These are phyloP conservation scores for Phytophthora ramorum DNA, from an alignment of 352 stramenopile species.

Conservation along the genomic window DNA sequence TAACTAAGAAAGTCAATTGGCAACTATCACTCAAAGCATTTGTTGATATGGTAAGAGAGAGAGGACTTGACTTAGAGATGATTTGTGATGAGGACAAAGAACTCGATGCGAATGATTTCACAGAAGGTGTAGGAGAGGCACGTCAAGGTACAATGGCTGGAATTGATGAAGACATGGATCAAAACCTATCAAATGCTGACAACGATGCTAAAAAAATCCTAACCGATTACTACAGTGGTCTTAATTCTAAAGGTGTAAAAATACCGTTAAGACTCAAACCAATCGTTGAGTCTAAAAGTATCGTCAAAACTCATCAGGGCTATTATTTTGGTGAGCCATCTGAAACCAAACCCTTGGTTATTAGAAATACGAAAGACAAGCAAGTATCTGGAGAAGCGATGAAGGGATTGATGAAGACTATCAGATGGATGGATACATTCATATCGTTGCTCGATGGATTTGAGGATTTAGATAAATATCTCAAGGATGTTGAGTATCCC, in stretches of 20 bases:
- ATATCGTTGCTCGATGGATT: constrained; percentile 6
- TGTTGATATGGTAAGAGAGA: constrained; percentile 13
- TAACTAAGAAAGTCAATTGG: constrained; percentile 1
- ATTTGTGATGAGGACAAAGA: background rate
- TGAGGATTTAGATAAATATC: constrained; percentile 22
- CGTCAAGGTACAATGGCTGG: constrained; percentile 9
- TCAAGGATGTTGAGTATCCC: constrained; percentile 1
- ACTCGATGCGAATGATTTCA: constrained; percentile 12
- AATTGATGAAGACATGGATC: constrained; percentile 20
- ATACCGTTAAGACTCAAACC: constrained; percentile 4
- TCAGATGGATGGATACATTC: constrained; percentile 16
- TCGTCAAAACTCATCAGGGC: background rate
- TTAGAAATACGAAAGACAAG: constrained; percentile 13
- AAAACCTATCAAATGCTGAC: constrained; percentile 10
- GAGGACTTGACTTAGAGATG: constrained; percentile 9
- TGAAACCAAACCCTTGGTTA: constrained; percentile 1
- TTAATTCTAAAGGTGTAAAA: constrained; percentile 3
- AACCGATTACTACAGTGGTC: constrained; percentile 1
- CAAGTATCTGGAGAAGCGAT: constrained; percentile 11
- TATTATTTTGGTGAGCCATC: constrained; percentile 12
- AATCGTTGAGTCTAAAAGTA: background rate
- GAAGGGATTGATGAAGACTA: constrained; percentile 15
- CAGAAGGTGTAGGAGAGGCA: constrained; percentile 1
- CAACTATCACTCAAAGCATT: constrained; percentile 10
- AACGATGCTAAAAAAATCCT: constrained; percentile 14